Conservation (phyloP, 495 filamentous ascomycete species). For the Bacidia rubella region DNA sequence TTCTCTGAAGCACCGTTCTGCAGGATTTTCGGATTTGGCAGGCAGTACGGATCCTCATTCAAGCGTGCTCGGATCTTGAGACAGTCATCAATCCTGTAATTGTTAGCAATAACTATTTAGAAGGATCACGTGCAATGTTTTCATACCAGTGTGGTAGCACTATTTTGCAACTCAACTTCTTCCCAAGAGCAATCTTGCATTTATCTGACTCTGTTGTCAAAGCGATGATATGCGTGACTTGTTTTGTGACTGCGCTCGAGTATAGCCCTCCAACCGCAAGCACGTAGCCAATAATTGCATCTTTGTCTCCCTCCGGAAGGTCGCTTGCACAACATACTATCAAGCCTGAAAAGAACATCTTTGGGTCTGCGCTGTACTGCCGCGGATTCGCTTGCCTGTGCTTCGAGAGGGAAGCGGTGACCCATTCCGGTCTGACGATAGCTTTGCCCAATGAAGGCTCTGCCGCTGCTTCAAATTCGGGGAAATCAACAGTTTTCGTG, state of each 20-base stretch:
- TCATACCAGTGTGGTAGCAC: slow-evolving; percentile 91
- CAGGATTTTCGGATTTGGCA: slow-evolving; percentile 76
- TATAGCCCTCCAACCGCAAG: slow-evolving; percentile 80
- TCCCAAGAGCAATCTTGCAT: slow-evolving; percentile 47
- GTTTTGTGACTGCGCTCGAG: slow-evolving; percentile 48
- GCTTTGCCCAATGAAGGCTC: slow-evolving; percentile 51
- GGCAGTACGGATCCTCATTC: slow-evolving; percentile 69
- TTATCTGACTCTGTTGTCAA: slow-evolving; percentile 61
- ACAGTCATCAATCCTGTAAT: slow-evolving; percentile 81
- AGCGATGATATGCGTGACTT: slow-evolving; percentile 82
- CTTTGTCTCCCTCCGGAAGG: slow-evolving; percentile 77
- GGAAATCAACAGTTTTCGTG: slow-evolving; percentile 74
- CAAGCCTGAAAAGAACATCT: slow-evolving; percentile 76
- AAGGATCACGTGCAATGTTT: no score
- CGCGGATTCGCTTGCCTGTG: slow-evolving; percentile 60
- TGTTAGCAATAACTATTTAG: slow-evolving; percentile 17
- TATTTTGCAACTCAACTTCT: slow-evolving; percentile 57
- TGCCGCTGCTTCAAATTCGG: slow-evolving; percentile 56
- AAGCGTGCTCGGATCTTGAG: slow-evolving; percentile 80
- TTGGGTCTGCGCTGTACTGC: slow-evolving; percentile 79
- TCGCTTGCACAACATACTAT: slow-evolving; percentile 56
- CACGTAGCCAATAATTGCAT: slow-evolving; percentile 81
- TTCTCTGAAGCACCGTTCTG: slow-evolving; percentile 38
- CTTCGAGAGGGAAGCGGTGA: slow-evolving; percentile 51
- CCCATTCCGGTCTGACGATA: slow-evolving; percentile 77